phyloP scores from a whole-genome alignment of 2,329 filamentous ascomycete genomes.

The Cercospora citrullina region DNA sequence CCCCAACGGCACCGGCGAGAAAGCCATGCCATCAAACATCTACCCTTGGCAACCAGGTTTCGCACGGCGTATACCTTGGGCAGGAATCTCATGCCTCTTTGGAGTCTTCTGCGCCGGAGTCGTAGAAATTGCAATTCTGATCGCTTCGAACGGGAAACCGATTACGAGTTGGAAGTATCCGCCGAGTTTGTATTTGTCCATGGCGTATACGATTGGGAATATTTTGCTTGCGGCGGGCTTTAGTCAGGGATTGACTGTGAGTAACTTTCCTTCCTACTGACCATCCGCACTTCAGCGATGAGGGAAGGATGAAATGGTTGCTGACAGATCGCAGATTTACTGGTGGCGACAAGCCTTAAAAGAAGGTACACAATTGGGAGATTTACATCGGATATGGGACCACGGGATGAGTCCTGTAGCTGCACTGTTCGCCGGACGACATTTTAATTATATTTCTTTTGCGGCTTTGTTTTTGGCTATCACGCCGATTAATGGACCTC shows the following conservation, averaged over 20 bases:
- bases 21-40: conserved; percentile 1
- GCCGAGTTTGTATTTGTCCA: conserved; percentile 23
- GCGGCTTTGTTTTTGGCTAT: conserved; percentile 22
- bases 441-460: conserved; percentile 25
- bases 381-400: conserved; percentile 22
- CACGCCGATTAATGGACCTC: conserved; percentile 23
- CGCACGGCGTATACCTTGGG: conserved; percentile 20
- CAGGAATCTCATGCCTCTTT: conserved; percentile 18
- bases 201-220: conserved; percentile 22
- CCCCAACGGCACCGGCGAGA: background rate
- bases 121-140: conserved; percentile 19
- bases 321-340: conserved; percentile 12
- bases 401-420: conserved; percentile 21
- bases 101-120: conserved; percentile 20
- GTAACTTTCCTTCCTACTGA: too few species aligned
- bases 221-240: conserved; percentile 22
- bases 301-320: too few species aligned
- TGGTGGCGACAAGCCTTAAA: conserved; percentile 24
- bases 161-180: conserved; percentile 24
- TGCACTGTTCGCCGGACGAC: conserved; percentile 18
- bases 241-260: conserved; percentile 20
- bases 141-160: conserved; percentile 15
- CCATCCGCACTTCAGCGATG: too few species aligned
- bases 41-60: conserved; percentile 23
- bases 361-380: conserved; percentile 23